phyloP scores from a whole-genome alignment of 164 flowering plant genomes.

The Warburgia ugandensis region DNA sequence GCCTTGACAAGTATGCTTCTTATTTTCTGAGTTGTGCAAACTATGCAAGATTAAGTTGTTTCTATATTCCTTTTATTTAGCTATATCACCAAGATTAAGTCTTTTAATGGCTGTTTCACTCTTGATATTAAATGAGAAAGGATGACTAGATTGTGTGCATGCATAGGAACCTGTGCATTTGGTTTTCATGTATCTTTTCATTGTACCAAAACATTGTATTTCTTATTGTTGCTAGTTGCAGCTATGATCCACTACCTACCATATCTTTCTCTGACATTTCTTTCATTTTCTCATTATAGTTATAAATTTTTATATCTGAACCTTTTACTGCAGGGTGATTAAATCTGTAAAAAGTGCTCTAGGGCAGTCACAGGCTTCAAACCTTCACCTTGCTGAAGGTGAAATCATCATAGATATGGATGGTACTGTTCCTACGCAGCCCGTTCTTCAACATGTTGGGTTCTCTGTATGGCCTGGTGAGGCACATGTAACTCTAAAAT shows the following conservation, averaged over 20 bases:
- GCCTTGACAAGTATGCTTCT: slow-evolving; percentile 65
- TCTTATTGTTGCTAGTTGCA: too few species aligned
- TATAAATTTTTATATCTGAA: too few species aligned
- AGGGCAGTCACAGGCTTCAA: slow-evolving; percentile 31
- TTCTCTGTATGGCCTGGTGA: slow-evolving; percentile 92
- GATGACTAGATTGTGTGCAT: too few species aligned
- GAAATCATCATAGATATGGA: slow-evolving; percentile 72
- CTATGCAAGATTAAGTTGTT: background rate
- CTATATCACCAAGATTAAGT: too few species aligned
- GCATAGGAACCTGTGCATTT: background rate
- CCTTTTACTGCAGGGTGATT: slow-evolving; percentile 41
- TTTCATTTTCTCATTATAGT: too few species aligned
- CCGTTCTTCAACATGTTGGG: slow-evolving; percentile 85
- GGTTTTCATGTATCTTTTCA: too few species aligned
- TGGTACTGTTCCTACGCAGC: slow-evolving; percentile 78
- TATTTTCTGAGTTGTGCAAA: slow-evolving; percentile 9
- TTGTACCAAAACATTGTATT: too few species aligned
- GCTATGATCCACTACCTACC: too few species aligned
- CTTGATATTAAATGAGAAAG: too few species aligned
- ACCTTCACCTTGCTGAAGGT: slow-evolving; percentile 54
- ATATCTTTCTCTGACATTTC: too few species aligned
- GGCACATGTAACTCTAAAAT: slow-evolving; percentile 11
- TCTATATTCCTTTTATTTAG: too few species aligned
- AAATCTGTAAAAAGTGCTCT: slow-evolving; percentile 37
- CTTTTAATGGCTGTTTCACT: too few species aligned